Base-by-base conservation (phyloP, 1,284 basidiomycete species). In the Cryptococcus maquisensis region DNA sequence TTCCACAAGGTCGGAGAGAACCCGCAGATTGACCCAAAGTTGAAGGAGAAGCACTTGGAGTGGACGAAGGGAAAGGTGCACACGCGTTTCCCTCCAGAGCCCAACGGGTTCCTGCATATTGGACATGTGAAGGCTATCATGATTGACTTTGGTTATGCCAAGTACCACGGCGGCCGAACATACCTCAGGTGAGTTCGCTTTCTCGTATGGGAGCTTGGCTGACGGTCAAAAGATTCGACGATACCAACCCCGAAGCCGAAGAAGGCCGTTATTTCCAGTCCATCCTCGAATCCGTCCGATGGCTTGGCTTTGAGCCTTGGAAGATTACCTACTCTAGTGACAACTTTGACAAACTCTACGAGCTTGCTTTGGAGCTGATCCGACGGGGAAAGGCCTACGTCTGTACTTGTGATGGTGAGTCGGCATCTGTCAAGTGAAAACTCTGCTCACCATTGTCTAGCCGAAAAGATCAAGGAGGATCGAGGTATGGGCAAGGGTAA, bases 291-390 rank as follows among this genome's bases (percentile, higher is more conserved):
- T 91, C 87, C 61, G 83, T 98, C 46, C 83, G 94, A 61, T 99
- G 96, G 96, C 82, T 99, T 26, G 96, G 96, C 1, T 99, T 86
- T 68, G 94, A 98, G 75, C 96, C 96, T 5, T 98, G 90, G 89
- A 92, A 92, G 77, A 93, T 99, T 79, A 98, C 96, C 13, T 98
- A 98, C 77, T 98, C 95, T 49, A 95, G 91, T 69, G 96, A 98
- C 78, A 92, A 98, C 78, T 98, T 99, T 75, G 84, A 89, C 60
- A 78, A 86, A 69, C 79, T 99, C 20, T 90, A 95, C 71, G 86
- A 87, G 21, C 81, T 98, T 26, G 95, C 95, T 2, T 82, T 92
- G n/a, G 87, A 95, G 71, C 80, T 98, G 50, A 95, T 94, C 65
- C 85, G 85, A 73, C 81, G 89, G 37, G 93, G 90, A 60, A 90